Evolutionary conservation across 768 basidiomycete species (phyloP).

Genomic region (Lactarius evosmus): DNA sequence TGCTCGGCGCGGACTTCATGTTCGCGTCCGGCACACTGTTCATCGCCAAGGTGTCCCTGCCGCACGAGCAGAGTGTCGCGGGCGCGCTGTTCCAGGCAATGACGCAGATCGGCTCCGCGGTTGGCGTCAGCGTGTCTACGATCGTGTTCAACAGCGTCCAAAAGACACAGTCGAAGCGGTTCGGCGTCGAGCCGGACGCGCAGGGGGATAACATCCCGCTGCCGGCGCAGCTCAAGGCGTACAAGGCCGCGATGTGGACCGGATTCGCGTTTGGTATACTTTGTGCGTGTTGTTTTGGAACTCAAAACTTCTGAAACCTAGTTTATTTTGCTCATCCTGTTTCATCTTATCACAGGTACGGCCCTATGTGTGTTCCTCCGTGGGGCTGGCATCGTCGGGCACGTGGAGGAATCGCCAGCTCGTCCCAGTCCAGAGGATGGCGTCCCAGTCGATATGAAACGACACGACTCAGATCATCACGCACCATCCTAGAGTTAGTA

Average conservation of each 20-base stretch:
- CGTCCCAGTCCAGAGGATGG: neutral
- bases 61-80: conserved; percentile 71
- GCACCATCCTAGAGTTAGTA: neutral
- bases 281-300: conserved; percentile 39
- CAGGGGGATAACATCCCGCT: conserved; percentile 34
- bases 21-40: conserved; percentile 72
- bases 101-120: conserved; percentile 69
- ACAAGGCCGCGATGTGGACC: conserved; percentile 64
- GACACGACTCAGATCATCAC: neutral
- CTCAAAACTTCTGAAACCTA: neutral
- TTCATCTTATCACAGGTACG: conserved; percentile 5
- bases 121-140: conserved; percentile 69
- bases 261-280: conserved; percentile 57
- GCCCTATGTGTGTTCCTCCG: conserved; percentile 31
- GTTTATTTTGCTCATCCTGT: neutral
- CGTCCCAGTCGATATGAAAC: no score
- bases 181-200: conserved; percentile 36
- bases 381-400: conserved; percentile 44
- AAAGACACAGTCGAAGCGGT: conserved; percentile 32
- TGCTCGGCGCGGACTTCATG: conserved; percentile 77
- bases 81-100: conserved; percentile 81
- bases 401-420: conserved; percentile 7
- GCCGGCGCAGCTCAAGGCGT: conserved; percentile 48
- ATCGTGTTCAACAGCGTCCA: conserved; percentile 64
- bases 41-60: conserved; percentile 61